These are phyloP conservation scores for Hippophae tibetana DNA, from an alignment of 306 rosid species.

Conservation along the genomic window DNA sequence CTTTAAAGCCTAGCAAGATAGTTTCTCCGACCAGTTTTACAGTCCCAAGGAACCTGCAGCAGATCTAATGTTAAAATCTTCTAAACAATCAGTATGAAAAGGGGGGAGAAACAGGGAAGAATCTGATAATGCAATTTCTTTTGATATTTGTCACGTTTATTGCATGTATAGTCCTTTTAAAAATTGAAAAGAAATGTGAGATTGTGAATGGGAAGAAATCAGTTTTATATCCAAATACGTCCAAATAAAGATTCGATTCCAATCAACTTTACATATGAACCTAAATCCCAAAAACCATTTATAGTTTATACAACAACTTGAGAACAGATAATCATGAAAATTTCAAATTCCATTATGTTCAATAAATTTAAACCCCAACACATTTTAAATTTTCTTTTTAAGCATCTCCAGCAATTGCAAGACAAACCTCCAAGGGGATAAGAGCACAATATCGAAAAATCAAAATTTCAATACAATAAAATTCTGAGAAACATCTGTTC, in stretches of 20 bases:
- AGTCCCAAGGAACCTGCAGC: slow-evolving; percentile 47
- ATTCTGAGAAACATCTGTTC: not conserved
- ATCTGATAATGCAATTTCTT: slow-evolving; percentile 10
- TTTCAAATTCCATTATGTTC: not conserved
- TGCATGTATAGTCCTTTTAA: not conserved
- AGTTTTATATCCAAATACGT: slow-evolving; percentile 3
- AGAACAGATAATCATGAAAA: not conserved
- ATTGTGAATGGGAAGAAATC: too few species aligned
- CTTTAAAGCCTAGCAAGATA: not conserved
- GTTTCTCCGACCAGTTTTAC: slow-evolving; percentile 22
- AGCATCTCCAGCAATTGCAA: not conserved
- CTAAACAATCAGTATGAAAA: slow-evolving; percentile 4
- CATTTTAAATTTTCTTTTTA: not conserved
- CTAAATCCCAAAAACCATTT: not conserved
- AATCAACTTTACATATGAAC: not conserved
- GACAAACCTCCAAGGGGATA: not conserved
- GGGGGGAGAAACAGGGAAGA: slow-evolving; percentile 9
- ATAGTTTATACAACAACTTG: not conserved
- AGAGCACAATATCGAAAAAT: not conserved
- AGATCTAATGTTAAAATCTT: slow-evolving; percentile 18
- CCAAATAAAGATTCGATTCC: slow-evolving; percentile 2
- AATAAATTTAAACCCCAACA: not conserved
- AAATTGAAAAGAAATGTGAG: not conserved
- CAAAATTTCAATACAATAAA: slow-evolving; percentile 10
- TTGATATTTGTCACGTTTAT: slow-evolving; percentile 8